Conservation (phyloP, 805 yeast genomes). For the Saccharomycopsis sp. region DNA sequence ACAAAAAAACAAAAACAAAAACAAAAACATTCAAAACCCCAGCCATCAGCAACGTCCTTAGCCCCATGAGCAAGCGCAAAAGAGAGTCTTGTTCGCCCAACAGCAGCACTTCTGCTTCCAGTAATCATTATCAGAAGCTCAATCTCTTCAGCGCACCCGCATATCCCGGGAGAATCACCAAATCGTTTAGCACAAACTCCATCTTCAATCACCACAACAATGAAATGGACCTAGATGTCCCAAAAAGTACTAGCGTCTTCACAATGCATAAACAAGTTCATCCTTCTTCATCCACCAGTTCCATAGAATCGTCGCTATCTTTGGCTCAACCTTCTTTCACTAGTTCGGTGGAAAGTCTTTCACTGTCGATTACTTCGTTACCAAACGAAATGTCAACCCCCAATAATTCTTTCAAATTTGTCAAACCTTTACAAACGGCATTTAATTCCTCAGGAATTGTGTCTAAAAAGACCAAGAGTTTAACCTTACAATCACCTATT, state of each 20-base stretch:
- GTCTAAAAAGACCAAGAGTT: constrained; percentile 37
- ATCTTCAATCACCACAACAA: not conserved
- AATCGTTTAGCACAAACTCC: constrained; percentile 5
- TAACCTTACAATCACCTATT: constrained; percentile 19
- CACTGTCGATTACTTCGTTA: not conserved
- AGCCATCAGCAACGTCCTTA: too few relatives aligned
- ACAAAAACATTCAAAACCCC: too few relatives aligned
- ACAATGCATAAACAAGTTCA: constrained; percentile 8
- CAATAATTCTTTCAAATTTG: constrained; percentile 47
- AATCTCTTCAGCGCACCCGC: not conserved
- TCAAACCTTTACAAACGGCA: constrained; percentile 79
- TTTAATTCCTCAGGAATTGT: constrained; percentile 66
- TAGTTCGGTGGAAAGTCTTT: constrained; percentile 6
- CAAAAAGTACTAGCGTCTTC: not conserved
- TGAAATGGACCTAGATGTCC: constrained; percentile 1
- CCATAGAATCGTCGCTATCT: constrained; percentile 12
- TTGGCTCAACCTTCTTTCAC: constrained; percentile 4
- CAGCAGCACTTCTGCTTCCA: not conserved
- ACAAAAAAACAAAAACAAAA: too few relatives aligned
- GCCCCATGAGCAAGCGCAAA: constrained; percentile 14
- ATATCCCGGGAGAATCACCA: constrained; percentile 1
- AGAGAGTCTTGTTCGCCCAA: constrained; percentile 14
- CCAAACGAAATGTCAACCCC: constrained; percentile 9
- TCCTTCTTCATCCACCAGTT: constrained; percentile 6
- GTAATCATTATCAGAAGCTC: not conserved